Base-by-base conservation (phyloP, 2,329 filamentous ascomycete species). In the Coniochaeta sp. region DNA sequence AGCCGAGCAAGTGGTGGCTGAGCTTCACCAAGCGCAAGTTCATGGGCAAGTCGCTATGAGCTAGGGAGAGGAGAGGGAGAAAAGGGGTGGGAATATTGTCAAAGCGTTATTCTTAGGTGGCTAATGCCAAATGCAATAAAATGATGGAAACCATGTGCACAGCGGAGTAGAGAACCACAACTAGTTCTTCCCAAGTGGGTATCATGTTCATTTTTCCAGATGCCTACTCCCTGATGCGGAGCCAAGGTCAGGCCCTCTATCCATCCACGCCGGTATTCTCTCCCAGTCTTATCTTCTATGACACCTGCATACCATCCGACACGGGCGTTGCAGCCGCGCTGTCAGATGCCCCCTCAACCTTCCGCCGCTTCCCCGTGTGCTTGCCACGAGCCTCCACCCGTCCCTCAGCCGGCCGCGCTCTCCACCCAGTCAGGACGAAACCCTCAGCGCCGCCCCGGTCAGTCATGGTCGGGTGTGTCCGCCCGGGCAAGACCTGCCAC, bases 21-120 rank as follows among this genome's bases (percentile, higher is more conserved):
- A 98, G 95, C 81, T 99, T 97, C 74, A 91, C 90, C 59, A 98
- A 98, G 87, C 88, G 95, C 78, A 97, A 97, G 86, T 99, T 99
- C 73, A 98, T 99, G 95, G 93, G 93, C 74, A 98, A 98, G 86
- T 84, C 85, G 67, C 79, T 95, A 77, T 93, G 81, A 74, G 11
- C 33, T 40, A 31, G 16, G 47, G 24, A 52, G 12, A 5, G n/a
- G 43, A 43, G 40, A 50, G 44, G 44, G 6, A 12, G 34, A 11
- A 12, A 12, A 2, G 43, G 19, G 22, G 6, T 33, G 6, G 31
- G 34, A 12, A 7, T 36, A 14, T 47, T 47, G 22, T 14, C 22
- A 5, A n/a, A 52, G 47, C 47, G 47, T 28, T 52, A 12, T 31
- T 52, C 22, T 31, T 31, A 52, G 43, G 24, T 52, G 22, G 47